These are phyloP conservation scores for Clitoria ternatea DNA, from an alignment of 306 rosid species.

Conservation along the genomic window DNA sequence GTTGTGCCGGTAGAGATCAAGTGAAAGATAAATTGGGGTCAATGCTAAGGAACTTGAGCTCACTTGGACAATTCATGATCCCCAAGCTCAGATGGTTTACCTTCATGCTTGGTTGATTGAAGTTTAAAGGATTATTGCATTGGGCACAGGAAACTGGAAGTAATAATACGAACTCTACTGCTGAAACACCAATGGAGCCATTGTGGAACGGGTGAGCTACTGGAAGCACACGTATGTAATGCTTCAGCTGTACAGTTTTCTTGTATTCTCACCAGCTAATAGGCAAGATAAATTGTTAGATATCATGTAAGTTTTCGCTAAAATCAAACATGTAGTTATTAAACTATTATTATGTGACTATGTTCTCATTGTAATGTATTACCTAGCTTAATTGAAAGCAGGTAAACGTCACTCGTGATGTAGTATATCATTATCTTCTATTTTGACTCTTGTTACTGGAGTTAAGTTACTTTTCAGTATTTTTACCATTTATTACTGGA, in stretches of 20 bases:
- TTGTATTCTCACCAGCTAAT: slow-evolving; percentile 9
- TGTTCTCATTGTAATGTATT: neutral
- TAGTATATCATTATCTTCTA: neutral
- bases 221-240: slow-evolving; percentile 17
- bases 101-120: slow-evolving; percentile 13
- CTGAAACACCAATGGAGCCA: neutral
- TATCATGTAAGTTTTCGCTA: neutral
- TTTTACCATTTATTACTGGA: too few relatives aligned
- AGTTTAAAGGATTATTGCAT: neutral
- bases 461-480: too few relatives aligned
- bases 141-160: slow-evolving; percentile 20
- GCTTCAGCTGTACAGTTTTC: neutral
- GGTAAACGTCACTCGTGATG: neutral
- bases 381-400: neutral
- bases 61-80: slow-evolving; percentile 6
- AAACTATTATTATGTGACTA: neutral
- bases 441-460: too few relatives aligned
- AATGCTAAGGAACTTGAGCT: slow-evolving; percentile 12
- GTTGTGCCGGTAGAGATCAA: slow-evolving; percentile 20
- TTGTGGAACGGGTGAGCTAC: slow-evolving; percentile 12
- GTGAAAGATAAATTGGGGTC: slow-evolving; percentile 25
- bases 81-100: slow-evolving; percentile 7
- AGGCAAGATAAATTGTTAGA: neutral
- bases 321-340: neutral
- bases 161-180: neutral